Base-by-base conservation (phyloP, 495 filamentous ascomycete genomes). In the Podospora bellae-mahoneyi region DNA sequence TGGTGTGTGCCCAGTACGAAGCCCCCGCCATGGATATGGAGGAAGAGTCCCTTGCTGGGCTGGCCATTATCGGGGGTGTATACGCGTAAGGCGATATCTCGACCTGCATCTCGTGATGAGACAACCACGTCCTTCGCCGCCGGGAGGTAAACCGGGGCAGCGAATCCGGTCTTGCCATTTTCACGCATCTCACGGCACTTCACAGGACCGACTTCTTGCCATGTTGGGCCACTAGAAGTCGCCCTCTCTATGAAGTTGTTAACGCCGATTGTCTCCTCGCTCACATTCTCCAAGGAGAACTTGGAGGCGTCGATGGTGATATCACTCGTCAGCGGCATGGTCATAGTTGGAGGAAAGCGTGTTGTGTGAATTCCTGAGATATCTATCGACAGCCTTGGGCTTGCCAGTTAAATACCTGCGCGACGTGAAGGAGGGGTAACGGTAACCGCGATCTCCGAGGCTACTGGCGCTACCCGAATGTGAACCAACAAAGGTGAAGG, bases 1-100 rank as follows among this genome's bases (percentile, higher is more conserved):
- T 39, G 48, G 55, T 66, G 64, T 6, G 55, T 34, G 16, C 23
- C 56, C 30, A 66, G 1, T 16, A 60, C 56, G 15, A 57, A 66
- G 28, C 64, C 64, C 10, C 64, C 64, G 3, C 64, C 64, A 26
- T 66, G 64, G 9, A 66, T 39, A 16, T 66, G 64, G 20, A 66
- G 64, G 56, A 66, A 66, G 6, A 66, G 57, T 0, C 64, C 64
- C 16, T 66, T 60, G 55, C 64, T 66, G 7, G 55, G 64, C 28
- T 60, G 15, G 3, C 54, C 55, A 30, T 66, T 66, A 27, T 60
- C 64, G n/a, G 64, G 64, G 18, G 23, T 34, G 55, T 66, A 60
- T 3, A 66, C 64, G 2, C 64, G 53, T 5, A 66, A 16, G 5
- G 64, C 53, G n/a, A 66, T 66, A 9, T n/a, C 55, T 4, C 55